Conservation (phyloP, 169 alveolate species). For the Plasmodium billcollinsi region DNA sequence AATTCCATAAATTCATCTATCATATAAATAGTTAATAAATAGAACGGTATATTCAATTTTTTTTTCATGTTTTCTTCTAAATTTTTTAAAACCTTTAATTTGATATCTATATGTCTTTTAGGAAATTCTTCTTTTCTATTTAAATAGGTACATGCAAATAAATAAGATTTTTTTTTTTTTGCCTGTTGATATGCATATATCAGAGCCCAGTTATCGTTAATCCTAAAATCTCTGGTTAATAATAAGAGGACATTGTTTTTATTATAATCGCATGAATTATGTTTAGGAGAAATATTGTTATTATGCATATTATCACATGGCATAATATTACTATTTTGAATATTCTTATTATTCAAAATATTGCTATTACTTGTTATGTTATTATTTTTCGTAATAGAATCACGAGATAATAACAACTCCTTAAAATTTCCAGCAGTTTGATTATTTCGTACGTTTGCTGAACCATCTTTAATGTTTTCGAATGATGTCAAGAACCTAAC, state of each 20-base stretch:
- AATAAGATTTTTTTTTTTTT: conserved; percentile 20
- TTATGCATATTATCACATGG: no score
- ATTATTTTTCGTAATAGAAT: not conserved
- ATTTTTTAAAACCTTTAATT: conserved; percentile 54
- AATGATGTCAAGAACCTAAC: conserved; percentile 43
- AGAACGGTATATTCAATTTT: conserved; percentile 70
- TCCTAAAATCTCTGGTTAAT: conserved; percentile 61
- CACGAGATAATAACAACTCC: no score
- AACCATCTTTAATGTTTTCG: conserved; percentile 23
- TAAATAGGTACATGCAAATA: conserved; percentile 54
- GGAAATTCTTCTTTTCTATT: conserved; percentile 61
- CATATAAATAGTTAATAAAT: conserved; percentile 44
- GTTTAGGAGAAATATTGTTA: not conserved
- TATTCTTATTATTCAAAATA: not conserved
- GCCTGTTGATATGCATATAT: conserved; percentile 53
- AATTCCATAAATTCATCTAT: conserved; percentile 71
- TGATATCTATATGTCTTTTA: conserved; percentile 34
- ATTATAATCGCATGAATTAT: not conserved
- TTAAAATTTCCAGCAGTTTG: no score
- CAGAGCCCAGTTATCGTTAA: conserved; percentile 51
- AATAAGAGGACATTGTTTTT: conserved; percentile 20
- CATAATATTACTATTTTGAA: no score
- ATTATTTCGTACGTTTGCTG: no score
- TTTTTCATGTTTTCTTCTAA: conserved; percentile 39
- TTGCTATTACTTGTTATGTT: not conserved